A percentile compares a stretch with the other conserved stretches of the same genome.
phyloP scores from a whole-genome alignment of 495 filamentous ascomycete species.

The Daldinia childiae region DNA sequence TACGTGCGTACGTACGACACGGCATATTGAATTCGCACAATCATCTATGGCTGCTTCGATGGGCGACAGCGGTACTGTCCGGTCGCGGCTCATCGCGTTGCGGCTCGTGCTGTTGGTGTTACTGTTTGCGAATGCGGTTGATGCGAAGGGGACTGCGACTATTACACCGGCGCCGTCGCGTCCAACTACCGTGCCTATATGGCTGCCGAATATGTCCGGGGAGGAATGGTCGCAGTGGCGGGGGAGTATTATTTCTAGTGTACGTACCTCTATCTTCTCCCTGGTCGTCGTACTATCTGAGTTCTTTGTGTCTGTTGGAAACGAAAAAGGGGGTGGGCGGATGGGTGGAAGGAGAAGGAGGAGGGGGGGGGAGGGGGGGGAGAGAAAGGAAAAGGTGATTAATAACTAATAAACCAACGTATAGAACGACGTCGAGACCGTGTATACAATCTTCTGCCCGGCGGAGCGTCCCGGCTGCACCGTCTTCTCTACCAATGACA shows the following conservation, averaged over 20 bases:
- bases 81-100: not conserved
- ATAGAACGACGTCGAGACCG: constrained; percentile 46
- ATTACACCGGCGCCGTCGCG: constrained; percentile 10
- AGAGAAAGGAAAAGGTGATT: not conserved
- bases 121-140: not conserved
- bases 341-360: too few relatives aligned
- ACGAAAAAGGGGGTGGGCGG: not conserved
- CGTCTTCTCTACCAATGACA: not conserved
- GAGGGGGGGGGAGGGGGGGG: too few relatives aligned
- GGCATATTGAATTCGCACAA: too few relatives aligned
- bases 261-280: too few relatives aligned
- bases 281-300: too few relatives aligned
- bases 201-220: constrained; percentile 45
- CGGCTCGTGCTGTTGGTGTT: not conserved
- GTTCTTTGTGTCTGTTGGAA: not conserved
- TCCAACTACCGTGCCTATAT: constrained; percentile 49
- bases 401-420: not conserved
- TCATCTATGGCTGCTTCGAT: not conserved
- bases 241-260: constrained; percentile 51
- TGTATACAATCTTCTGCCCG: constrained; percentile 55
- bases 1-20: not conserved
- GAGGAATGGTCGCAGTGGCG: constrained; percentile 47
- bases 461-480: constrained; percentile 30
- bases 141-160: not conserved
- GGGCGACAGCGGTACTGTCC: not conserved